A percentile compares a stretch with the other conserved stretches of the same genome.
These are phyloP conservation scores for Candida smagusa DNA, from an alignment of 1,139 yeast species.

Conservation along the genomic window DNA sequence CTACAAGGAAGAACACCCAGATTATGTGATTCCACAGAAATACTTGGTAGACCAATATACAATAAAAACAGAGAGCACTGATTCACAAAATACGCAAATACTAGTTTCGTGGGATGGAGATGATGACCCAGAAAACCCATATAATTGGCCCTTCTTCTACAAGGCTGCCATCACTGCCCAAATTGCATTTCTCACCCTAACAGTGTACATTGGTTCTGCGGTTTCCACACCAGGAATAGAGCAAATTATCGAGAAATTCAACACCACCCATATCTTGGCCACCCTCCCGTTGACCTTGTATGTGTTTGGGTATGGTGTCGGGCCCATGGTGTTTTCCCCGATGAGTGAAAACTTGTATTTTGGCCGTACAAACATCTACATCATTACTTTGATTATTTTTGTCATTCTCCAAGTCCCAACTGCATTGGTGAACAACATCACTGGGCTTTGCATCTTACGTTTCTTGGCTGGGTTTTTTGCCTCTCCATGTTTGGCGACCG, in stretches of 20 bases:
- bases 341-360: constrained; percentile 38
- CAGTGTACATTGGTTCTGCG: constrained; percentile 60
- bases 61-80: too few relatives aligned
- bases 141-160: constrained; percentile 46
- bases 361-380: constrained; percentile 49
- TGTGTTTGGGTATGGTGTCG: constrained; percentile 38
- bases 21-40: constrained; percentile 30
- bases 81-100: neutral
- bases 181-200: constrained; percentile 44
- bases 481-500: constrained; percentile 33
- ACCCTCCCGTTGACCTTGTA: constrained; percentile 33
- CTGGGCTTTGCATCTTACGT: constrained; percentile 29
- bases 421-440: constrained; percentile 28
- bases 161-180: constrained; percentile 38
- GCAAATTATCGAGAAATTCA: constrained; percentile 24
- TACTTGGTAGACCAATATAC: constrained; percentile 13
- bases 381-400: constrained; percentile 25
- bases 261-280: constrained; percentile 24
- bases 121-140: constrained; percentile 56
- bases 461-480: constrained; percentile 34
- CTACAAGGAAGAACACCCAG: constrained; percentile 29
- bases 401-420: constrained; percentile 29
- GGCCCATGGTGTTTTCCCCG: constrained; percentile 38
- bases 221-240: constrained; percentile 54
- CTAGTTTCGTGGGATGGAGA: constrained; percentile 40